Evolutionary conservation across 1,284 basidiomycete species (phyloP).

Genomic region (Coriolopsis trogii): DNA sequence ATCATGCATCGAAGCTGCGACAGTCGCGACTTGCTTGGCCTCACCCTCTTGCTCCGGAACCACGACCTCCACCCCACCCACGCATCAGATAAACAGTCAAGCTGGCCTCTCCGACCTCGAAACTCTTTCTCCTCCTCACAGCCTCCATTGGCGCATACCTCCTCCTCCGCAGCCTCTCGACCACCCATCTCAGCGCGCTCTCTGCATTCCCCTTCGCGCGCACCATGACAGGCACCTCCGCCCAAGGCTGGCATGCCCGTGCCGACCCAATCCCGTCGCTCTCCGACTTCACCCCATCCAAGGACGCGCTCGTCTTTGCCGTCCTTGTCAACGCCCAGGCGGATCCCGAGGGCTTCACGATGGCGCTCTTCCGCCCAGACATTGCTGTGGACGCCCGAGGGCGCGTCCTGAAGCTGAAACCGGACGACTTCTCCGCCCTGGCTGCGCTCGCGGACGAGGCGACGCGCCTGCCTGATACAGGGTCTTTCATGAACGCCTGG

Average conservation of each 20-base stretch:
- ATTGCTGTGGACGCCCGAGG: conserved; percentile 46
- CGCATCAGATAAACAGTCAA: conserved; percentile 1
- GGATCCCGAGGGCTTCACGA: conserved; percentile 45
- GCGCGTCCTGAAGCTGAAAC: conserved; percentile 35
- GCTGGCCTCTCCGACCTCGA: conserved; percentile 15
- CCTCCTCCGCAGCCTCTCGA: conserved; percentile 12
- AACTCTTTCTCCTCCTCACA: conserved; percentile 13
- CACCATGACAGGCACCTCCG: conserved; percentile 14
- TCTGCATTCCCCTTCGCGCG: background rate
- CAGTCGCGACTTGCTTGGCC: no score
- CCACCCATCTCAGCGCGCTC: background rate
- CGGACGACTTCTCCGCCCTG: conserved; percentile 40
- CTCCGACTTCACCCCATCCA: conserved; percentile 37
- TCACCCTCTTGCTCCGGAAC: background rate
- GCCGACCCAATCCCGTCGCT: conserved; percentile 37
- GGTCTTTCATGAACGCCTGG: conserved; percentile 47
- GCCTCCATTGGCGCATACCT: conserved; percentile 18
- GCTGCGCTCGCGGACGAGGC: conserved; percentile 34
- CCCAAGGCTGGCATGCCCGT: conserved; percentile 39
- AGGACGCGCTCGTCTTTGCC: conserved; percentile 38
- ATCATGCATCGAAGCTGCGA: no score
- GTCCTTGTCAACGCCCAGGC: conserved; percentile 43
- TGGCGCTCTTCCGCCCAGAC: conserved; percentile 44
- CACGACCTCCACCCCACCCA: background rate
- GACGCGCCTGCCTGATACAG: conserved; percentile 35